Percentiles rank a stretch among this genome's conserved stretches.
phyloP scores from a whole-genome alignment of 2,329 filamentous ascomycete species.

The Apiospora marii region DNA sequence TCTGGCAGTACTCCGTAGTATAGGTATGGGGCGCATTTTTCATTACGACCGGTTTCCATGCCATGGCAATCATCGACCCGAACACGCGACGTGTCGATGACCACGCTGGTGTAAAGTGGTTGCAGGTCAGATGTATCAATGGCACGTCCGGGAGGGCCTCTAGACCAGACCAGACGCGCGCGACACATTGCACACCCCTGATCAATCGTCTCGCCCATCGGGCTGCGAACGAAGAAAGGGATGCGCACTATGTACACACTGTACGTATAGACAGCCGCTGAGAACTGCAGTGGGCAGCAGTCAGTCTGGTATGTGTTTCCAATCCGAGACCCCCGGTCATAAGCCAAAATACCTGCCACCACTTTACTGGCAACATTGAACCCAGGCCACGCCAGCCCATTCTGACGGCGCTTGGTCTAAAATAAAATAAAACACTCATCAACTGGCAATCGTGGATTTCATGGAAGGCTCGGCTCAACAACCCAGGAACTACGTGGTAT shows the following conservation, averaged over 20 bases:
- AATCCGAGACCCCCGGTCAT: conserved; percentile 15
- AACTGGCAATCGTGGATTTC: background rate
- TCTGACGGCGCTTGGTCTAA: conserved; percentile 20
- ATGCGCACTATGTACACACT: conserved; percentile 18
- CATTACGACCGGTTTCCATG: conserved; percentile 12
- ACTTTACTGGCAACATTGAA: no score
- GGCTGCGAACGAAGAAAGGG: background rate
- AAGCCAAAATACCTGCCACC: conserved; percentile 9
- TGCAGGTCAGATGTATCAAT: conserved; percentile 13
- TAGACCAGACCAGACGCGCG: conserved; percentile 9
- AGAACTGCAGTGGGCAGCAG: background rate
- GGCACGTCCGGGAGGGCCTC: background rate
- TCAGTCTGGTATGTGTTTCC: conserved; percentile 8
- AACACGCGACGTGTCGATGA: conserved; percentile 18
- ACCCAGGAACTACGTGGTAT: conserved; percentile 13
- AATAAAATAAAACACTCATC: conserved; percentile 20
- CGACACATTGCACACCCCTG: conserved; percentile 1
- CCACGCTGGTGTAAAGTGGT: conserved; percentile 20
- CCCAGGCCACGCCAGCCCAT: background rate
- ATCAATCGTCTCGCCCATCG: conserved; percentile 16
- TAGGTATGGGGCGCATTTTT: conserved; percentile 6
- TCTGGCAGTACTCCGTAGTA: no score
- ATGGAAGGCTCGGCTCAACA: conserved; percentile 16
- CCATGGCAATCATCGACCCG: conserved; percentile 10
- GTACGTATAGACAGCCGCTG: background rate